These are phyloP conservation scores for Monoraphidium neglectum DNA, from an alignment of 139 green algal genomes.

Conservation along the genomic window DNA sequence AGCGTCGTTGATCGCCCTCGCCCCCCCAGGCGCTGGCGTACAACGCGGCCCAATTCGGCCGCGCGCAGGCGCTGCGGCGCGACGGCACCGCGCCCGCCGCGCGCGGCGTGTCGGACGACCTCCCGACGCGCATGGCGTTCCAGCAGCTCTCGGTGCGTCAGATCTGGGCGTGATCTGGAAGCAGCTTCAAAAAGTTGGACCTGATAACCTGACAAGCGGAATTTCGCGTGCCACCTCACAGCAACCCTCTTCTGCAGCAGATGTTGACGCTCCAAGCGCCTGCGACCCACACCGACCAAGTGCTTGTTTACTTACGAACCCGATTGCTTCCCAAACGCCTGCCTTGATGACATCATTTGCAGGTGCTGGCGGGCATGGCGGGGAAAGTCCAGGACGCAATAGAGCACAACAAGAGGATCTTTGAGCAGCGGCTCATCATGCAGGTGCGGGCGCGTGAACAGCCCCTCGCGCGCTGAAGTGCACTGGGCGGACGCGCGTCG, in stretches of 20 bases:
- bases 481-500: too few species aligned
- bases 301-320: too few species aligned
- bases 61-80: constrained; percentile 41
- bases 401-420: constrained; percentile 76
- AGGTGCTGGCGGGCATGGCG: constrained; percentile 78
- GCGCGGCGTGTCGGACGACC: constrained; percentile 70
- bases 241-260: too few species aligned
- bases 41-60: constrained; percentile 53
- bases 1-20: neutral
- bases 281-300: too few species aligned
- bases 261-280: too few species aligned
- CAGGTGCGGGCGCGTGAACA: too few species aligned
- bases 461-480: too few species aligned
- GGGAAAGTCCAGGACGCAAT: constrained; percentile 84
- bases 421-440: constrained; percentile 63
- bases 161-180: too few species aligned
- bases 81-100: constrained; percentile 47
- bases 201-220: too few species aligned
- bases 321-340: too few species aligned
- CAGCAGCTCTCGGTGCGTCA: constrained; percentile 58
- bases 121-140: constrained; percentile 76
- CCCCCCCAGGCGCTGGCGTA: constrained; percentile 48
- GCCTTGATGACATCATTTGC: neutral
- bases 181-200: too few species aligned
- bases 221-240: too few species aligned